Percentiles rank a stretch among this genome's conserved stretches.
Conservation (phyloP, 805 yeast genomes). For the Candida qinlingensis region DNA sequence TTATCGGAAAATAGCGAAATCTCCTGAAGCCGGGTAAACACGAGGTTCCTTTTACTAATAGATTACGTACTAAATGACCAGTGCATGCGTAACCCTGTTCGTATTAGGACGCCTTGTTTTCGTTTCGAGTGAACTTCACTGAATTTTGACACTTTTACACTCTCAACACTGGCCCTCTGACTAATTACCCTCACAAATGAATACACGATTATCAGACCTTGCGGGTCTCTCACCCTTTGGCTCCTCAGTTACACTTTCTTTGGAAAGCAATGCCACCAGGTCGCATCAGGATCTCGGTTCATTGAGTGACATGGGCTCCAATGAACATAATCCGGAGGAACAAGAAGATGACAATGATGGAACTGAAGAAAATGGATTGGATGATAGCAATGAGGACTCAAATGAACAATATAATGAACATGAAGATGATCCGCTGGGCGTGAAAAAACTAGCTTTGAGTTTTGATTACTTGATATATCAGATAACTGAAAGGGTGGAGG, state of each 20-base stretch:
- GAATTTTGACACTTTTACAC: background rate
- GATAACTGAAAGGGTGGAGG: constrained; percentile 50
- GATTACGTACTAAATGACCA: too few relatives aligned
- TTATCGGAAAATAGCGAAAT: constrained; percentile 3
- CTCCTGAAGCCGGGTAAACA: constrained; percentile 4
- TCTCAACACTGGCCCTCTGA: background rate
- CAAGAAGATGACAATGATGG: constrained; percentile 1
- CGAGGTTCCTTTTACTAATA: too few relatives aligned
- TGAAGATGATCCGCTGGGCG: constrained; percentile 56
- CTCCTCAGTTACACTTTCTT: background rate
- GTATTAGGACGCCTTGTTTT: too few relatives aligned
- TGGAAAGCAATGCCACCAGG: background rate
- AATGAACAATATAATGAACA: constrained; percentile 19
- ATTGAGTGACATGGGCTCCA: background rate
- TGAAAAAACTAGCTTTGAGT: constrained; percentile 52
- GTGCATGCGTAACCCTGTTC: too few relatives aligned
- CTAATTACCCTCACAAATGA: background rate
- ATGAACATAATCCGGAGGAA: background rate
- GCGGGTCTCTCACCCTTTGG: background rate
- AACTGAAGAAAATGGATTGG: too few relatives aligned
- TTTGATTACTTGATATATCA: constrained; percentile 63
- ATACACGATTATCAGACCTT: background rate
- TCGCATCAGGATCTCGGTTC: background rate
- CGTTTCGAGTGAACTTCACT: background rate
- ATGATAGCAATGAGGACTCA: constrained; percentile 2